Evolutionary conservation across 495 filamentous ascomycete genomes (phyloP).

Genomic region (Cryomyces antarcticus): DNA sequence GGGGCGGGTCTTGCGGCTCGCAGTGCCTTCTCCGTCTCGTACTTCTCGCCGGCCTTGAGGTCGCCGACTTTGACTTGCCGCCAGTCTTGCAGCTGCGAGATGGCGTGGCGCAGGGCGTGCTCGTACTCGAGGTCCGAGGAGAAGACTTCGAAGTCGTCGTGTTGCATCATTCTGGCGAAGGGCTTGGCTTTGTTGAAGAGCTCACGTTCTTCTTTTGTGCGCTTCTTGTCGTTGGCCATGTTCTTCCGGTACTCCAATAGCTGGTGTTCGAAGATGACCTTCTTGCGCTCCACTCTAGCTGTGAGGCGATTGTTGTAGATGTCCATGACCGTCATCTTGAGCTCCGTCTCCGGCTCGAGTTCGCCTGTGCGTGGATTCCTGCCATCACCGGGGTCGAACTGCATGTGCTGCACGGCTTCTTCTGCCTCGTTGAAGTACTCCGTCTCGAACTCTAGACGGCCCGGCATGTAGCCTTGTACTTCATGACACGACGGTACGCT

Average conservation of each 20-base stretch:
- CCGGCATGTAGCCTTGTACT: conserved; percentile 96
- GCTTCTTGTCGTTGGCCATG: conserved; percentile 71
- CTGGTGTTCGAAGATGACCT: conserved; percentile 86
- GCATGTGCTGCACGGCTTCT: conserved; percentile 93
- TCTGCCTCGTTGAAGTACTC: conserved; percentile 97
- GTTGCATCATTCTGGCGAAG: conserved; percentile 92
- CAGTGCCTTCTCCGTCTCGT: conserved; percentile 74
- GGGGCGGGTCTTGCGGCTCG: conserved; percentile 43
- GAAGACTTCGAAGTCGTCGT: conserved; percentile 70
- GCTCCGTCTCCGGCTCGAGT: conserved; percentile 79
- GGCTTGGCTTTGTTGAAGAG: conserved; percentile 84
- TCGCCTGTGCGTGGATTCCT: conserved; percentile 64
- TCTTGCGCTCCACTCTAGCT: conserved; percentile 83
- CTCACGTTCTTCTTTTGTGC: conserved; percentile 85
- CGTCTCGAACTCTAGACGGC: conserved; percentile 90
- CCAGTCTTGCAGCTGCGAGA: conserved; percentile 87
- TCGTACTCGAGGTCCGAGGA: conserved; percentile 72
- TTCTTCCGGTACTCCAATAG: conserved; percentile 86
- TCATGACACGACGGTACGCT: conserved; percentile 91
- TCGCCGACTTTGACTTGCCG: conserved; percentile 63
- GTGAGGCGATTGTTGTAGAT: conserved; percentile 93
- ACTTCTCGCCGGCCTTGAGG: conserved; percentile 75
- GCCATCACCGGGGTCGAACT: conserved; percentile 91
- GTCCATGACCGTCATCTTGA: conserved; percentile 96
- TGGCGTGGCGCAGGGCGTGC: conserved; percentile 74